phyloP scores from a whole-genome alignment of 257 asterid genomes.

The Gardenia jasminoides region DNA sequence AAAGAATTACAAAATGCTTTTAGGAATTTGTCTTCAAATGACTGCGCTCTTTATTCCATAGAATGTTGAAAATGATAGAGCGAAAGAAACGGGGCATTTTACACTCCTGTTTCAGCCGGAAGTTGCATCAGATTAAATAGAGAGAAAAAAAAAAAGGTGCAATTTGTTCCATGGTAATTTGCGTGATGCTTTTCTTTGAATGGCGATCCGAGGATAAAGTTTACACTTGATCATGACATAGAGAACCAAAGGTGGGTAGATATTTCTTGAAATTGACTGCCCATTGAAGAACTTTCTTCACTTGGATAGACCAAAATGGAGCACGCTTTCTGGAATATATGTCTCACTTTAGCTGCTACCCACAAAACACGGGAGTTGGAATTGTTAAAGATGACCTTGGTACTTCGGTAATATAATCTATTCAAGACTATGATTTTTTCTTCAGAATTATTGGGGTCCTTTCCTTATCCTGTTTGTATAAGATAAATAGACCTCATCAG shows the following conservation, averaged over 20 bases:
- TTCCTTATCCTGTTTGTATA: background rate
- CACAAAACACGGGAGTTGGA: background rate
- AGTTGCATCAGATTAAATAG: too few species aligned
- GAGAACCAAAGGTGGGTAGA: background rate
- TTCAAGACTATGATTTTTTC: background rate
- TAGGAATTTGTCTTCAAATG: background rate
- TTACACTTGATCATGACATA: background rate
- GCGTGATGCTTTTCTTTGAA: background rate
- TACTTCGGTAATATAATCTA: background rate
- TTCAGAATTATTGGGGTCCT: background rate
- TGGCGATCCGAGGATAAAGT: background rate
- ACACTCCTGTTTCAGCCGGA: too few species aligned
- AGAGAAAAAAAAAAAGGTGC: too few species aligned
- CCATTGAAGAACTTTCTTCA: background rate
- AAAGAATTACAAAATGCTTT: background rate
- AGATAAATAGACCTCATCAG: background rate
- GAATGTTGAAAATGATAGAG: background rate
- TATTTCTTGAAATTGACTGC: constrained; percentile 2
- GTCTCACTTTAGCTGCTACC: background rate
- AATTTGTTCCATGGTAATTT: background rate
- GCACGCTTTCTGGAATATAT: background rate
- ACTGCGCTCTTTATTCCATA: background rate
- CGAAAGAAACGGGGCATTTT: background rate
- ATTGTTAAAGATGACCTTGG: background rate
- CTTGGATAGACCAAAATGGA: background rate